Percentiles rank a stretch among this genome's conserved stretches.
phyloP scores from a whole-genome alignment of 306 rosid genomes.

The Coriaria nepalensis region DNA sequence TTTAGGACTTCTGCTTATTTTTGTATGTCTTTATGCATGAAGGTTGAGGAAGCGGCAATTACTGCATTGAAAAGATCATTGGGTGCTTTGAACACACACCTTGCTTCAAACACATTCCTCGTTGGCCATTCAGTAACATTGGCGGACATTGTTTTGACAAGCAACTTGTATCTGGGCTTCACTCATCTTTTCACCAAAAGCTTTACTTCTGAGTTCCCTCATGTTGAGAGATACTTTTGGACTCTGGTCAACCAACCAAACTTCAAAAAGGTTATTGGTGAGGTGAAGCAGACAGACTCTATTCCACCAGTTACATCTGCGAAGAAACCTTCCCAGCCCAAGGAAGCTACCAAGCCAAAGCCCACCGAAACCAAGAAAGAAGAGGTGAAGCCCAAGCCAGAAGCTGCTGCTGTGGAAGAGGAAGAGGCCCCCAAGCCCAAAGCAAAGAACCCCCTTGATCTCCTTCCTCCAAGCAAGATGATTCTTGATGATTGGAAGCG shows the following conservation, averaged over 20 bases:
- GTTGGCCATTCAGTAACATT: constrained; percentile 77
- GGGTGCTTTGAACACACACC: constrained; percentile 58
- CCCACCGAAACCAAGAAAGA: constrained; percentile 52
- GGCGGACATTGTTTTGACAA: constrained; percentile 48
- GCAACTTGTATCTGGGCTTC: constrained; percentile 39
- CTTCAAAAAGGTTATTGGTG: constrained; percentile 56
- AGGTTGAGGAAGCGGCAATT: constrained; percentile 66
- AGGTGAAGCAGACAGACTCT: constrained; percentile 53
- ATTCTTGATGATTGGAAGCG: constrained; percentile 87
- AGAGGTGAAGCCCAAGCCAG: constrained; percentile 32
- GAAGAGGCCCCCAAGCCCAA: constrained; percentile 89
- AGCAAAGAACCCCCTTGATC: constrained; percentile 76
- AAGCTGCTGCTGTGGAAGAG: constrained; percentile 35
- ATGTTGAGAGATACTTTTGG: constrained; percentile 91
- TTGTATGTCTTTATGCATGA: constrained; percentile 3
- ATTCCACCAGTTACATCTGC: constrained; percentile 41
- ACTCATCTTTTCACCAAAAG: constrained; percentile 31
- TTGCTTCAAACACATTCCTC: constrained; percentile 59
- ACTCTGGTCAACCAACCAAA: constrained; percentile 87
- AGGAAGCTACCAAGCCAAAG: constrained; percentile 53
- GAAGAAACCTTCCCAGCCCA: constrained; percentile 59
- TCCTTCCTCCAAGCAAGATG: constrained; percentile 86
- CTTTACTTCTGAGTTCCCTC: constrained; percentile 76
- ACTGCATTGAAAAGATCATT: constrained; percentile 51
- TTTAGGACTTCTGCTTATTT: not conserved